Percentiles rank a stretch among this genome's conserved stretches.
Conservation (phyloP, 768 basidiomycete genomes). For the Kwoniella dendrophila region DNA sequence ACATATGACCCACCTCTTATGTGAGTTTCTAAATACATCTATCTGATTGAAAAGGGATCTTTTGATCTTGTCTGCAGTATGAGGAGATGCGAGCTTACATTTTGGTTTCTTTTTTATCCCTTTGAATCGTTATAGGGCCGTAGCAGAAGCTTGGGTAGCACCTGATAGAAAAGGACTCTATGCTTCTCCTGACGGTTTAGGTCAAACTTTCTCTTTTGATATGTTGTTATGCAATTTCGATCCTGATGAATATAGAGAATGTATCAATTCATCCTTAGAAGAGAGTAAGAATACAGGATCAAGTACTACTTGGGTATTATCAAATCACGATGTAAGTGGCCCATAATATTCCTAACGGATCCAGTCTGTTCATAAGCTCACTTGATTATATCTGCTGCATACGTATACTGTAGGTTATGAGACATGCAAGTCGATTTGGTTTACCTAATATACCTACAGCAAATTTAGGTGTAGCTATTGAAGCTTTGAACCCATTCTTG, state of each 20-base stretch:
- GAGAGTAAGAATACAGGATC: slow-evolving; percentile 23
- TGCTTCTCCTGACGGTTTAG: slow-evolving; percentile 42
- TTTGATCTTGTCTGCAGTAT: no score
- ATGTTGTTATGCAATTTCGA: slow-evolving; percentile 40
- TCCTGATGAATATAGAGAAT: slow-evolving; percentile 24
- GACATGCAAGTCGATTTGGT: slow-evolving; percentile 45
- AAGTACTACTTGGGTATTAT: slow-evolving; percentile 46
- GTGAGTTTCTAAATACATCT: no score
- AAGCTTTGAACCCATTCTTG: not conserved
- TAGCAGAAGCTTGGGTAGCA: slow-evolving; percentile 49
- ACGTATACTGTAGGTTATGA: slow-evolving; percentile 27
- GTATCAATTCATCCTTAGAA: slow-evolving; percentile 28
- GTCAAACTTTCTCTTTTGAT: slow-evolving; percentile 50
- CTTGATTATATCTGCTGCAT: not conserved
- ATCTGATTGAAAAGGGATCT: no score
- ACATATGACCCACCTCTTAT: slow-evolving; percentile 46
- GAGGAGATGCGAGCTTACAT: not conserved
- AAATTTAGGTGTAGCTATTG: not conserved
- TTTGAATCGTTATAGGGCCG: slow-evolving; percentile 26
- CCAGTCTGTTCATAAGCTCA: not conserved
- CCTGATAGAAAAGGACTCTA: slow-evolving; percentile 40
- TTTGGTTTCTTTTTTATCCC: no score
- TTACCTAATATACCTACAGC: slow-evolving; percentile 23
- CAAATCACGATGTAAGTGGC: slow-evolving; percentile 22
- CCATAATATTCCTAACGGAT: not conserved